Base-by-base conservation (phyloP, 495 filamentous ascomycete species). In the Evansstolkia leycettana region DNA sequence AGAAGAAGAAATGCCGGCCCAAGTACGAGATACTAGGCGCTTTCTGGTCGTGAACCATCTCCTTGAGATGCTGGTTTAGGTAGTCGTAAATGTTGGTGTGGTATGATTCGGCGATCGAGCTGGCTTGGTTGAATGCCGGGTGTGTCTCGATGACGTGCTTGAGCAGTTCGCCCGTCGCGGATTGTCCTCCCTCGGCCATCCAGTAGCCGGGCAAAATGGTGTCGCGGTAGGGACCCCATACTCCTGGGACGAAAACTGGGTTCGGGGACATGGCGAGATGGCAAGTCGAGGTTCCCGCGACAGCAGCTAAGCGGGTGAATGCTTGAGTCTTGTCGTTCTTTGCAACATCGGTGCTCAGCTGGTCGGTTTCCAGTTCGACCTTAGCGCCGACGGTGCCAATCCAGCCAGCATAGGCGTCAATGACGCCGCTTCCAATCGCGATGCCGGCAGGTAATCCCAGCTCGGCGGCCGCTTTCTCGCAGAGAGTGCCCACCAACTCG, bases 391-490 rank as follows among this genome's bases (percentile, higher is more conserved):
- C 90, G 2, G 89, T 95, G 25, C 90, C 90, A 39, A 98, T 84
- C 90, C 90, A 98, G 16, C 90, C 90, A 12, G 90, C 90, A 55
- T 98, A 98, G 4, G 90, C 89, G 60, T 98, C 90, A 43, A 98
- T 98, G 25, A 98, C 90, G 52, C 89, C 87, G 45, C 82, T 90
- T 13, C 90, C 90, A 39, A 98, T 78, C 11, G 90, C 85, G 47
- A 92, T 89, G 7, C 89, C 90, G 4, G 80, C 62, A 1, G 78
- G 78, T n/a, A 98, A 64, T 2, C 90, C 90, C 35, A 98, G 71
- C 13, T 95, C 81, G 27, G 65, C 54, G 11, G 80, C 84, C 12
- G 90, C 86, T 42, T 81, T 84, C 38, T 87, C 82, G 41, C 78
- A 87, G 24, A 98, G 67, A 4, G 73, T 75, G 11, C 90, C 90